Evolutionary conservation across 805 yeast genomes (phyloP).

Genomic region (Candida wancherniae): DNA sequence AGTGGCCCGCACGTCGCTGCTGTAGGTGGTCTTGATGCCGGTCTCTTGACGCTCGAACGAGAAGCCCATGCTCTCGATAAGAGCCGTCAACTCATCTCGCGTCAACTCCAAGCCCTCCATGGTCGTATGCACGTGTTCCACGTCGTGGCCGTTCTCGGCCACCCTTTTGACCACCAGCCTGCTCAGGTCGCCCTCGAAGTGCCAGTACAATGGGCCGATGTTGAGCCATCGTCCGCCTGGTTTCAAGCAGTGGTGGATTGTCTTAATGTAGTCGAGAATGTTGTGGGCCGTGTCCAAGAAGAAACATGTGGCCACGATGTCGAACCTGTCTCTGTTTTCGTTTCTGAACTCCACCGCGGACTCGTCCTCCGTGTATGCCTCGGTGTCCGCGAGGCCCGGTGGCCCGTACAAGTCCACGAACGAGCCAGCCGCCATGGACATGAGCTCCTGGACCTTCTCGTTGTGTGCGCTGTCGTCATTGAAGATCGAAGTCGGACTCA

Average conservation of each 20-base stretch:
- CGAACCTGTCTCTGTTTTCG: constrained; percentile 33
- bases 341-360: constrained; percentile 39
- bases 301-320: constrained; percentile 50
- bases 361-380: constrained; percentile 33
- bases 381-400: constrained; percentile 27
- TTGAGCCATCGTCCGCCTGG: constrained; percentile 54
- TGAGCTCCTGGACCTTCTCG: constrained; percentile 31
- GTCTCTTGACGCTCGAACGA: constrained; percentile 40
- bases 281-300: constrained; percentile 63
- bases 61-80: constrained; percentile 50
- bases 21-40: constrained; percentile 47
- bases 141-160: constrained; percentile 15
- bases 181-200: constrained; percentile 49
- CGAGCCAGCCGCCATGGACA: constrained; percentile 73
- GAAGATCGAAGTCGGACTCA: constrained; percentile 36
- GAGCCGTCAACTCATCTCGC: constrained; percentile 46
- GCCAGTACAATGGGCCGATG: constrained; percentile 71
- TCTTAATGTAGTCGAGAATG: constrained; percentile 50
- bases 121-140: constrained; percentile 27
- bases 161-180: constrained; percentile 16
- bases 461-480: neutral
- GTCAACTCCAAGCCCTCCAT: constrained; percentile 57
- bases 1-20: constrained; percentile 45
- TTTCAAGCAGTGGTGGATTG: constrained; percentile 44
- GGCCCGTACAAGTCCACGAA: constrained; percentile 67